These are phyloP conservation scores for Fusarium sp. DNA, from an alignment of 2,329 filamentous ascomycete species.

Conservation along the genomic window DNA sequence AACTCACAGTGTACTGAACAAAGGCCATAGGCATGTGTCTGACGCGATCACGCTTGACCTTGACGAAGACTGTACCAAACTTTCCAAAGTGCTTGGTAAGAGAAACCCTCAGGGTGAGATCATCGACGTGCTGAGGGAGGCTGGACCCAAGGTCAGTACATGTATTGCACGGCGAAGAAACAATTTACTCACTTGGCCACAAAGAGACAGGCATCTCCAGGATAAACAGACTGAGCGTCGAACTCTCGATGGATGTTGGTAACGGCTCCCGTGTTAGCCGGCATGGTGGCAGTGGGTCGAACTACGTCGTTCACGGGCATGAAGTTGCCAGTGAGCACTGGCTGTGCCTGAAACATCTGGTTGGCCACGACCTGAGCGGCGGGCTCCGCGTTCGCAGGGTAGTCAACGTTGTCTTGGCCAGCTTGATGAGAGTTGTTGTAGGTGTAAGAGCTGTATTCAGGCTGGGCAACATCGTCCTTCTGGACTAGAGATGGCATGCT, in stretches of 20 bases:
- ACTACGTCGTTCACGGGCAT: neutral
- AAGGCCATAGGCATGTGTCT: slow-evolving; percentile 71
- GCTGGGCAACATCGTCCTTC: neutral
- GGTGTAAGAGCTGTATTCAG: neutral
- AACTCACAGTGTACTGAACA: slow-evolving; percentile 67
- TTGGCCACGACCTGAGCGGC: neutral
- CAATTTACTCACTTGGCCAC: slow-evolving; percentile 68
- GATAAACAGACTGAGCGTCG: slow-evolving; percentile 63
- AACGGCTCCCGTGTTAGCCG: neutral
- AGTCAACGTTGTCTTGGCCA: neutral
- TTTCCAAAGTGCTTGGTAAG: slow-evolving; percentile 62
- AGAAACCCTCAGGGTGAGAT: slow-evolving; percentile 60
- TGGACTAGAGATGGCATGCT: neutral
- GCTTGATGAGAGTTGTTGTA: neutral
- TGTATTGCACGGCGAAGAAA: no score
- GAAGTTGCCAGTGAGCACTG: neutral
- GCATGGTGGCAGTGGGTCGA: neutral
- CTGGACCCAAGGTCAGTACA: slow-evolving; percentile 47
- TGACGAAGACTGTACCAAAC: slow-evolving; percentile 68
- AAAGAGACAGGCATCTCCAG: slow-evolving; percentile 68
- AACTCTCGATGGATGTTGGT: slow-evolving; percentile 25
- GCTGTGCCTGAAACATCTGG: neutral
- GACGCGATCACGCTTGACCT: slow-evolving; percentile 65
- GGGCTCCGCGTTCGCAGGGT: neutral
- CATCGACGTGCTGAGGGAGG: slow-evolving; percentile 59